Base-by-base conservation (phyloP, 305 asterid genomes). In the Salvia sclarea region DNA sequence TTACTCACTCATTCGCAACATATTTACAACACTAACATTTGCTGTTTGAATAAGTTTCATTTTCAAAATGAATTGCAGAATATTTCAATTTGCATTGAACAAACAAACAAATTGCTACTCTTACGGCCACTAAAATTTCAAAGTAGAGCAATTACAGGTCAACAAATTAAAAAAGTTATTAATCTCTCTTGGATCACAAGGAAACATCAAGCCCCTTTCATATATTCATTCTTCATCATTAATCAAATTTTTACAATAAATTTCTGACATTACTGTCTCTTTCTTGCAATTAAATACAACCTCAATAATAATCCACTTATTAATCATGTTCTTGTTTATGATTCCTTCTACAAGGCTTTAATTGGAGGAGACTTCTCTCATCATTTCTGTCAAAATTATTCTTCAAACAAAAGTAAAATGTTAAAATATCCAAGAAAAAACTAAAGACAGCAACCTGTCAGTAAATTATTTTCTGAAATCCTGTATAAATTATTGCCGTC, bases 201-300 rank as follows among this genome's bases (percentile, higher is more conserved):
- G 66, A 47, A 67, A 72, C 62, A 44, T 17, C 38, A 54, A 37
- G 37, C 50, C 10, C 25, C 38, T 61, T 61, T 35, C 49, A 37
- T 56, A 53, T 16, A 54, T 40, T 33, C 1, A 56, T 28, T n/a
- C 62, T 28, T 55, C 21, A 28, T 2, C 43, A 30, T 31, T 56
- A 56, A 56, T 14, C 24, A 30, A 56, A 14, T 5, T 2, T 28
- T 30, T 56, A 56, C 11, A 54, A 71, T 63, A 75, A 75, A 71
- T 43, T 13, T 75, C 80, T 77, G 85, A 74, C 82, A 80, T 11
- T 56, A 66, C 21, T 76, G 77, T 73, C 77, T 49, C 69, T 52
- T 72, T 7, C 55, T 18, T 41, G 55, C 41, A 59, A 53, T 60
- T 40, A 38, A 67, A 72, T 14, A 68, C 62, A 17, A 53, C 59